Base-by-base conservation (phyloP, 2,329 filamentous ascomycete species). In the Pseudopyricularia cyperi region DNA sequence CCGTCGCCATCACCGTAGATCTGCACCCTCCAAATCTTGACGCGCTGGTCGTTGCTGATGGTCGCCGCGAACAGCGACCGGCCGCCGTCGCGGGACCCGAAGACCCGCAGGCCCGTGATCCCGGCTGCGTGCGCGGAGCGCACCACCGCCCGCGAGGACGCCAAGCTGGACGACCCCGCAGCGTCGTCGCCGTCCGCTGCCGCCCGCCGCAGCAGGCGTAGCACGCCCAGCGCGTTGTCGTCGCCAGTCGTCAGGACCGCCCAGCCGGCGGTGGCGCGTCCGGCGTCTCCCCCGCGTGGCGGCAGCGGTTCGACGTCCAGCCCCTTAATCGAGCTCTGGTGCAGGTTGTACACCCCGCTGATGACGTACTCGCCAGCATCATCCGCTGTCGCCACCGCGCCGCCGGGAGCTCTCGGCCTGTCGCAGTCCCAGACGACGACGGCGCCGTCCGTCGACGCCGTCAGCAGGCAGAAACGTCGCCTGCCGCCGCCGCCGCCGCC, bases 261-360 rank as follows among this genome's bases (percentile, higher is more conserved):
- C 57, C 50, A 66, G 57, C 14, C 71, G 50, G 28, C 49, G 54
- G 28, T 30, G 53, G 35, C 47, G n/a, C 26, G n/a, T 14, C 17
- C 44, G 4, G 59, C 55, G 33, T 19, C 46, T 19, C 12, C 12
- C 26, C 6, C 32, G 14, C 14, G 15, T 7, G 33, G 7, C 2
- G 30, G 33, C 12, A 53, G 3, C 24, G 48, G 30, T 2, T 17
- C 28, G 49, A 80, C 54, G 54, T 76, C 75, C 3, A 85, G 67
- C 19, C 73, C 70, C 64, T 95, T 94, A 63, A 96, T 79, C 50
- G 83, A 82, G 65, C 79, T 95, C 59, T 95, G 89, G 61, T 97
- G 93, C 24, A 91, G 65, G 51, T 69, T 72, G 2, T 62, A 62
- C 11, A 66, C 65, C 12, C 57, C 57, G 3, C 70, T 56, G 2